Evolutionary conservation across 257 asterid genomes (phyloP), one percentile per base, ranked within the genome.

Genomic region (Jacaranda copaia): DNA sequence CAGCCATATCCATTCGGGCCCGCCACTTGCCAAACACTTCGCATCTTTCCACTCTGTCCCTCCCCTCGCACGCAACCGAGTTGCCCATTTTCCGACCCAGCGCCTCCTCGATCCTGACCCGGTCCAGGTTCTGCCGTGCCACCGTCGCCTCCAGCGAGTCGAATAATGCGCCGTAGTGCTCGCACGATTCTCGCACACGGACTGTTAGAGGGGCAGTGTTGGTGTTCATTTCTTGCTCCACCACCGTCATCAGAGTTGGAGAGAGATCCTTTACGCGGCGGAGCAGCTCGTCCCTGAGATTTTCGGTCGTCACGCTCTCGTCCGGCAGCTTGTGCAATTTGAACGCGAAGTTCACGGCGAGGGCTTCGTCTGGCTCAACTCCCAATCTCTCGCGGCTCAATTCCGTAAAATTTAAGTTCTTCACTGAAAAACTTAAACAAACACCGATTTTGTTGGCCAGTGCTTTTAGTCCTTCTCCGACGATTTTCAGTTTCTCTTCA

Each of bases 31-130:
- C 97, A 14, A 82, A 89, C 76, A 89, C 80, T 18, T 91, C 97
- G 84, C 95, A 91, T 52, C 97, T 86, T 74, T 91, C 96, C 1
- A 91, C 92, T 0, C 97, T 95, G 52, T 91, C 97, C 84, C 87
- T 84, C 74, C 96, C 97, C 76, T 91, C 97, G 82, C 95, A 91
- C 86, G 93, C 96, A 62, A 91, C 88, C 88, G 95, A 85, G 90
- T 91, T 91, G 0, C 72, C 82, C 77, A 91, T 78, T 42, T 76
- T 85, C 38, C 97, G 93, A 72, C 97, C 83, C 81, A 91, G 81
- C 14, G 88, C 92, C 53, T 82, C 88, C 78, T 89, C 95, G 77
- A 91, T 85, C 82, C 72, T 66, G 66, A 82, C 86, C 57, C 96
- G 89, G 11, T 78, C 88, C 42, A 81, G 11, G 72, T 38, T 20